Evolutionary conservation across 208 protist genomes (phyloP).

Genomic region (Trypanosoma scelopori): DNA sequence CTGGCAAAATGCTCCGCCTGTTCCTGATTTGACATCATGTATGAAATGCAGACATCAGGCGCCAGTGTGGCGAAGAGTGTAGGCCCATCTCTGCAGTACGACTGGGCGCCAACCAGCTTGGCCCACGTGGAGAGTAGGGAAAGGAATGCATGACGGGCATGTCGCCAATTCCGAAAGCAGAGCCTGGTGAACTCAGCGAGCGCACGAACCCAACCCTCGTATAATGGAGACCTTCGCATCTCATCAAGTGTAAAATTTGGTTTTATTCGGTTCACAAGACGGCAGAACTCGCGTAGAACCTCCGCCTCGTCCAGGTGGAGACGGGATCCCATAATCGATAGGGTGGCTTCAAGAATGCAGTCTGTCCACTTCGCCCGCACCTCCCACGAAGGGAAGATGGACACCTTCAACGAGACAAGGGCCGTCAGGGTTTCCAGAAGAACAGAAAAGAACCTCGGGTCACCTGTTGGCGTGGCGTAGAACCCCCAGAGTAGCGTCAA

Average conservation of each 20-base stretch:
- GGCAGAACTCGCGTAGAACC: constrained; percentile 40
- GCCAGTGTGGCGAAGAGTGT: constrained; percentile 25
- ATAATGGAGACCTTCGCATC: constrained; percentile 34
- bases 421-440: constrained; percentile 29
- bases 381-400: constrained; percentile 26
- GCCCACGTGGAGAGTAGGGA: constrained; percentile 31
- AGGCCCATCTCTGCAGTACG: constrained; percentile 24
- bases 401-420: constrained; percentile 31
- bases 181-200: constrained; percentile 29
- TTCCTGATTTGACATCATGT: constrained; percentile 28
- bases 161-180: constrained; percentile 32
- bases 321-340: constrained; percentile 46
- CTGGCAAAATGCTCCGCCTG: constrained; percentile 22
- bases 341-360: constrained; percentile 46
- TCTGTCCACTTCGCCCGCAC: constrained; percentile 36
- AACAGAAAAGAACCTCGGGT: constrained; percentile 13
- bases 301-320: constrained; percentile 34
- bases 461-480: constrained; percentile 12
- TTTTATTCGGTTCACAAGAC: constrained; percentile 60
- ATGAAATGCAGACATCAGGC: constrained; percentile 26
- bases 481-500: constrained; percentile 32
- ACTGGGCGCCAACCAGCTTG: constrained; percentile 30
- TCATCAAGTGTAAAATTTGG: constrained; percentile 55
- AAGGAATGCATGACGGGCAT: constrained; percentile 29
- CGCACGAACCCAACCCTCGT: constrained; percentile 32